Base-by-base conservation (phyloP, 2,329 filamentous ascomycete genomes). In the Lecanicillium sp. region DNA sequence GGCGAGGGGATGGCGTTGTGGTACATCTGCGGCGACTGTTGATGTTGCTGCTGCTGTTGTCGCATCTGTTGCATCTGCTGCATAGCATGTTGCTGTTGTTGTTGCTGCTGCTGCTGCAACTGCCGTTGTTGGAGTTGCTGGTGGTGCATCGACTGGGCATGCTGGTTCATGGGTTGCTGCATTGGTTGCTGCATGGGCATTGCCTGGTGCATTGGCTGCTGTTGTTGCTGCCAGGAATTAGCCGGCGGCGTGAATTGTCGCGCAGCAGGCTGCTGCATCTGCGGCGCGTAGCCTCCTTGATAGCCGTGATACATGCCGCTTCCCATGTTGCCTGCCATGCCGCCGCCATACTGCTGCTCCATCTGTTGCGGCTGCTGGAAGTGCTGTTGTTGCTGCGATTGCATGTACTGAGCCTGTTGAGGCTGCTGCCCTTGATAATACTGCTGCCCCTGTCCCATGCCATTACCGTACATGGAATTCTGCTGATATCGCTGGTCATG, bases 31-130 rank as follows among this genome's bases (percentile, higher is more conserved):
- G 38, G 42, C 25, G 42, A 39, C 40, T 52, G 49, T 40, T 42
- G 45, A 42, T 42, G 51, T 31, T 40, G 51, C 12, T 53, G 51
- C 38, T 58, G 51, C 4, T 52, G 50, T 18, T 56, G 55, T 3
- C 52, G 53, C 33, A 37, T 36, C 55, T 55, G 48, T 14, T 52
- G 51, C 41, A 45, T 43, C 43, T 56, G 55, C 11, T 55, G 55
- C 4, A 46, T 44, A 47, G 52, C 60, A 47, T 38, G 59, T 35
- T 46, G 42, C 28, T 49, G 48, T 20, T 53, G 58, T 18, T 25
- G 35, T 18, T 37, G 38, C 30, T 41, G 39, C 33, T 27, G 28
- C 15, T 16, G 8, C 11, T 44, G 51, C 30, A 43, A 22, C 9
- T 43, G 42, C 38, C 42, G 46, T n/a, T 42, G 42, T 7, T 40